Percentiles rank a stretch among this genome's conserved stretches.
Conservation (phyloP, 2,329 filamentous ascomycete species). For the Pseudocercospora fijiensis region DNA sequence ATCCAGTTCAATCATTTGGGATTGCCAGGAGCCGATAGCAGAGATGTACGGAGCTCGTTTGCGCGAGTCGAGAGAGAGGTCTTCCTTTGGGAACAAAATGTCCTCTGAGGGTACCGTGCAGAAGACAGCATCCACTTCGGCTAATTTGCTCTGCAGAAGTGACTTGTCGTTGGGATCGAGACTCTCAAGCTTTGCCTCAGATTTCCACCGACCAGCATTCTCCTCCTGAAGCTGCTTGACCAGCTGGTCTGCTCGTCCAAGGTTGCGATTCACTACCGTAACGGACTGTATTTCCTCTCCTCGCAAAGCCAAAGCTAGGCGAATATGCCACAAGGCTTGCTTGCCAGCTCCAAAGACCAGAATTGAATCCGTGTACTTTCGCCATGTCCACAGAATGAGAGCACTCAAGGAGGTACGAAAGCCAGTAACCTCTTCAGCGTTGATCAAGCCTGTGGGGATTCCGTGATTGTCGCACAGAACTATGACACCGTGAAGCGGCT, state of each 20-base stretch:
- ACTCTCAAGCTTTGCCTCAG: constrained; percentile 7
- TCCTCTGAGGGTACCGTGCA: constrained; percentile 50
- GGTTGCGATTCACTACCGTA: constrained; percentile 32
- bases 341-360: constrained; percentile 52
- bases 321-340: constrained; percentile 53
- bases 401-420: constrained; percentile 77
- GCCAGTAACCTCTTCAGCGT: constrained; percentile 72
- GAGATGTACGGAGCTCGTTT: constrained; percentile 29
- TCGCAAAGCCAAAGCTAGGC: constrained; percentile 45
- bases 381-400: constrained; percentile 53
- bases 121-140: constrained; percentile 47
- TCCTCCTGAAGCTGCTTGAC: constrained; percentile 10
- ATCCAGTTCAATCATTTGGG: constrained; percentile 52
- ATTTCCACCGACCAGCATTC: constrained; percentile 8
- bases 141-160: constrained; percentile 29
- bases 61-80: constrained; percentile 32
- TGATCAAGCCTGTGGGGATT: constrained; percentile 44
- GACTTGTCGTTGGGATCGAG: constrained; percentile 22
- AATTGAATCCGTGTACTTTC: constrained; percentile 35
- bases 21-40: constrained; percentile 35
- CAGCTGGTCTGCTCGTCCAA: constrained; percentile 11
- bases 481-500: constrained; percentile 17
- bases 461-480: constrained; percentile 14
- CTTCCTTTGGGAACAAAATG: constrained; percentile 45
- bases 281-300: constrained; percentile 37